Percentiles rank a stretch among this genome's conserved stretches.
Conservation (phyloP, 148 eudicot species). For the Chenopodium berlandieri region DNA sequence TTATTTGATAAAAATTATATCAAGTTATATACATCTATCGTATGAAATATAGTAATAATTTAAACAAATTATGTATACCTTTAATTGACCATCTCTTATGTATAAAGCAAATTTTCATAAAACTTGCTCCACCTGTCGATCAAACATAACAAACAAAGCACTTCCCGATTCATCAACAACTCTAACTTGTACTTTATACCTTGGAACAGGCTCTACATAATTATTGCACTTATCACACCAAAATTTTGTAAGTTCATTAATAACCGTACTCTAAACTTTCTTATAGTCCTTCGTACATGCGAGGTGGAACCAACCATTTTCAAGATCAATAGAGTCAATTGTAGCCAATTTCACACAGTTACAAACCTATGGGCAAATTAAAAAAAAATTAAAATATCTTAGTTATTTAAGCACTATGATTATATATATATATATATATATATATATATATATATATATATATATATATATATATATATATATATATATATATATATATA, state of each 20-base stretch:
- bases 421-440: background rate
- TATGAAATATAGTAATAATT: background rate
- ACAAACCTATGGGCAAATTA: too few species aligned
- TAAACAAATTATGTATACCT: background rate
- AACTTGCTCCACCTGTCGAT: background rate
- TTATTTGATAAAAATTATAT: too few species aligned
- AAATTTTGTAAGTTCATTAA: background rate
- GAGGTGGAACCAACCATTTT: background rate
- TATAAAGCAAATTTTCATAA: background rate
- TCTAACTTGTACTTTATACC: background rate
- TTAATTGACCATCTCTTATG: background rate
- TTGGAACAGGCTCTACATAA: background rate
- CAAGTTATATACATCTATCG: too few species aligned
- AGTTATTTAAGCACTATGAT: background rate
- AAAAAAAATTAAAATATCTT: background rate
- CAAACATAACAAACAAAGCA: background rate
- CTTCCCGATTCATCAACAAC: background rate
- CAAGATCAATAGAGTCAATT: background rate
- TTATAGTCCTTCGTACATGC: background rate
- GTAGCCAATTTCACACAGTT: background rate
- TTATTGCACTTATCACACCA: background rate
- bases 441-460: too few species aligned
- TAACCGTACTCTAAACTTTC: background rate
- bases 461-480: too few species aligned
- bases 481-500: too few species aligned